These are phyloP conservation scores for Phylloporus sp. DNA, from an alignment of 768 basidiomycete species.

Conservation along the genomic window DNA sequence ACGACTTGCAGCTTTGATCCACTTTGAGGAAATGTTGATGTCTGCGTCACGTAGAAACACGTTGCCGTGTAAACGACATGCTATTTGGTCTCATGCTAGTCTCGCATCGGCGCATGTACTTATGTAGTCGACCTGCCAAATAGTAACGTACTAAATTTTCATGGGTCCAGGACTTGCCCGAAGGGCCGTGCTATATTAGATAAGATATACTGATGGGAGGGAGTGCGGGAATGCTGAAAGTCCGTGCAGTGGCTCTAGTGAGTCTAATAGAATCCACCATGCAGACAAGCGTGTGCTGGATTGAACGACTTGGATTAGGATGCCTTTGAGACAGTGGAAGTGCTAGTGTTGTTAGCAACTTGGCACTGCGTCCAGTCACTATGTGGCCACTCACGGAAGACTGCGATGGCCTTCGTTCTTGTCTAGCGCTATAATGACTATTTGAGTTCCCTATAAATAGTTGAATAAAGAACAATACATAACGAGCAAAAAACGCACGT, in stretches of 20 bases:
- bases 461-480: constrained; percentile 2
- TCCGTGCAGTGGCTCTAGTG: constrained; percentile 29
- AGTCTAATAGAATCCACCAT: constrained; percentile 27
- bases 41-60: no score
- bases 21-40: no score
- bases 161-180: no score
- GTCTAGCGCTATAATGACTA: constrained; percentile 51
- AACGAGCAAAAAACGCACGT: constrained; percentile 41
- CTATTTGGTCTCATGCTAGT: no score
- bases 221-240: constrained; percentile 25
- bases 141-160: no score
- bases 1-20: no score
- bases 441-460: constrained; percentile 51
- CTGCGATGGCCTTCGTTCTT: constrained; percentile 39
- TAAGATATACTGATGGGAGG: constrained; percentile 19
- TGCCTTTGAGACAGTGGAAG: constrained; percentile 45
- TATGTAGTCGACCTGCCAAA: no score
- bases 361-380: neutral
- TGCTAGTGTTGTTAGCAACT: constrained; percentile 30
- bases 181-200: no score
- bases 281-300: constrained; percentile 15
- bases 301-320: constrained; percentile 26
- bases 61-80: no score
- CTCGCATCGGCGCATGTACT: no score
- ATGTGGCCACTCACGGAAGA: constrained; percentile 50